phyloP scores from a whole-genome alignment of 805 yeast species.

The Isabelozyma pseudorhagii region DNA sequence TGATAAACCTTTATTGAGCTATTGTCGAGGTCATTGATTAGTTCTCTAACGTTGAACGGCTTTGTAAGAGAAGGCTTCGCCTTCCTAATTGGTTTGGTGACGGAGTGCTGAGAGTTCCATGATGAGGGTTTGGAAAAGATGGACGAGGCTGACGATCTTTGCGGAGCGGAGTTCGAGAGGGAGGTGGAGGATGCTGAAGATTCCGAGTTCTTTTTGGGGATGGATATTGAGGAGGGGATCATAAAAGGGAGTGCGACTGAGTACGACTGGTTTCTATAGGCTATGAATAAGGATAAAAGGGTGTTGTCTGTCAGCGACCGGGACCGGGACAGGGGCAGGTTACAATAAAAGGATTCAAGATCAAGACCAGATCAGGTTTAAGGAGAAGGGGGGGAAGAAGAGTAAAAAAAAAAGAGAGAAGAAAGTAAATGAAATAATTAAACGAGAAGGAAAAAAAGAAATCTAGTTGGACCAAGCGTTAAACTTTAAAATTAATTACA shows the following conservation, averaged over 20 bases:
- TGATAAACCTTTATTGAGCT: constrained; percentile 33
- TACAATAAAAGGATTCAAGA: not conserved
- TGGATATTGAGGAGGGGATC: not conserved
- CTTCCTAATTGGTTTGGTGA: constrained; percentile 1
- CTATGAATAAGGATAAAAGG: not conserved
- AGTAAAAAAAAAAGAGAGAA: not conserved
- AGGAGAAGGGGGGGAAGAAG: not conserved
- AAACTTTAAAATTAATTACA: too few relatives aligned
- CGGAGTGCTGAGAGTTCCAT: not conserved
- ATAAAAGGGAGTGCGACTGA: not conserved
- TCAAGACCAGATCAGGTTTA: not conserved
- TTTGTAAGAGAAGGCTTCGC: not conserved
- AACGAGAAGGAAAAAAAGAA: not conserved
- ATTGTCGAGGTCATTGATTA: constrained; percentile 32
- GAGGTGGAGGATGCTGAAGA: not conserved
- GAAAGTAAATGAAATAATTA: not conserved
- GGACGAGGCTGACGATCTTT: not conserved
- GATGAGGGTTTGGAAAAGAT: not conserved
- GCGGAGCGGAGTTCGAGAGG: not conserved
- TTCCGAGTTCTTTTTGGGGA: not conserved
- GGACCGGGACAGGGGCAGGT: not conserved
- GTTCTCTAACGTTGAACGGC: constrained; percentile 13
- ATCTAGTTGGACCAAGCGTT: not conserved
- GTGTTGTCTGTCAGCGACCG: too few relatives aligned
- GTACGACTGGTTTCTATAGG: too few relatives aligned